Evolutionary conservation across 345 rosid genomes (phyloP), one percentile per base, ranked within the genome.

Genomic region (Raphanus sativus): DNA sequence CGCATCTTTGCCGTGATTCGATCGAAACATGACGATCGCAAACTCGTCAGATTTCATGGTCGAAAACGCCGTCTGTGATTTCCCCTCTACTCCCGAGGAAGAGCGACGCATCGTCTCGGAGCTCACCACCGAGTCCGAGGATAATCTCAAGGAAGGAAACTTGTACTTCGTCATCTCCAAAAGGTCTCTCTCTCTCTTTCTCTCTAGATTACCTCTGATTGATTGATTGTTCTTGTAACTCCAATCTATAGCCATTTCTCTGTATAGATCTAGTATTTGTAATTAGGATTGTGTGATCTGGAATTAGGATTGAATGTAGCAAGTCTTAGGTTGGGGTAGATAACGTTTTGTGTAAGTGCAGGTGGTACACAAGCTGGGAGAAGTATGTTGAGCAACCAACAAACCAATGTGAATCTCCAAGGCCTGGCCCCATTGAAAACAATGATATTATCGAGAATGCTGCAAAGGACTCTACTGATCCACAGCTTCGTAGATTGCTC

Each of bases 351-450:
- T 40, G 63, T 73, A 52, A 28, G 9, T 73, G 66, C 77, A 95
- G 98, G 85, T 95, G 99, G 99, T 87, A 86, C 69, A 75, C 84
- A 54, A 70, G 81, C 61, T 95, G 99, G 99, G 81, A 95, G 83
- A 84, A 71, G 42, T 89, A 89, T 79, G 94, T 91, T 70, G 87
- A 87, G 52, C 85, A 77, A 71, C 85, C 78, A 1, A 59, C 50
- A 13, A 68, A 69, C 10, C 16, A 36, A 67, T 67, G 38, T 0
- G 65, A 71, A 54, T 67, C 29, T 67, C 59, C 77, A 4, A 89
- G 90, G 74, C 97, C 98, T 28, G 94, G 97, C 55, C 91, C 96
- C 0, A 87, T 94, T 64, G 93, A 91, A 64, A 94, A 91, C 69
- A 77, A 86, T 29, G 96, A 95, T 83, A 81, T 95, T 69, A 62